phyloP scores from a whole-genome alignment of 73 alveolate genomes.

The Paramecium sonneborni region DNA sequence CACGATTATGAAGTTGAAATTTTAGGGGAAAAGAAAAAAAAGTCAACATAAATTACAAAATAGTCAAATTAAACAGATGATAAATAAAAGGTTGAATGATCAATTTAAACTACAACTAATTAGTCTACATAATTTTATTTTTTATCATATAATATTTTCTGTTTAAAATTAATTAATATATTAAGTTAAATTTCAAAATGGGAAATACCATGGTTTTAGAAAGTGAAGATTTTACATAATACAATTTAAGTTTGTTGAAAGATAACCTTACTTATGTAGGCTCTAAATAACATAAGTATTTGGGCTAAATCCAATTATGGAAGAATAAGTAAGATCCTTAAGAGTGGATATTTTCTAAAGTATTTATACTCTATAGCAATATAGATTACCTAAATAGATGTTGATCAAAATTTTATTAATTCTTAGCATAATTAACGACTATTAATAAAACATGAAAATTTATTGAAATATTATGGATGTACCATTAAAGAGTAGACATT shows the following conservation, averaged over 20 bases:
- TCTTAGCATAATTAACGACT: background rate
- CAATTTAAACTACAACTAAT: background rate
- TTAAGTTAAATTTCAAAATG: background rate
- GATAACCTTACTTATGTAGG: background rate
- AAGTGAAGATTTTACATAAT: background rate
- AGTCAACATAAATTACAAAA: background rate
- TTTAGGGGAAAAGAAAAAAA: background rate
- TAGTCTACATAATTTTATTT: no score
- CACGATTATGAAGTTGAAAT: slow-evolving; percentile 34
- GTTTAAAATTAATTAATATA: background rate
- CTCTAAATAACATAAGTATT: background rate
- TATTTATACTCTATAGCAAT: background rate
- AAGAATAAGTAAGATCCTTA: background rate
- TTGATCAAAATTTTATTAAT: background rate
- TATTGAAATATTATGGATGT: background rate
- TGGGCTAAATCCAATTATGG: background rate
- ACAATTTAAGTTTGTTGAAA: background rate
- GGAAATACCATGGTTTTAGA: background rate
- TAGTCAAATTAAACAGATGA: background rate
- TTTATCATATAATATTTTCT: background rate
- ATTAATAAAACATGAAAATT: background rate
- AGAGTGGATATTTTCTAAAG: background rate
- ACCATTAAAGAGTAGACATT: background rate
- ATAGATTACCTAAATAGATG: background rate
- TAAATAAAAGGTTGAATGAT: background rate